A percentile compares a stretch with the other conserved stretches of the same genome.
phyloP scores from a whole-genome alignment of 1,284 basidiomycete genomes.

The Heliocybe sulcata region DNA sequence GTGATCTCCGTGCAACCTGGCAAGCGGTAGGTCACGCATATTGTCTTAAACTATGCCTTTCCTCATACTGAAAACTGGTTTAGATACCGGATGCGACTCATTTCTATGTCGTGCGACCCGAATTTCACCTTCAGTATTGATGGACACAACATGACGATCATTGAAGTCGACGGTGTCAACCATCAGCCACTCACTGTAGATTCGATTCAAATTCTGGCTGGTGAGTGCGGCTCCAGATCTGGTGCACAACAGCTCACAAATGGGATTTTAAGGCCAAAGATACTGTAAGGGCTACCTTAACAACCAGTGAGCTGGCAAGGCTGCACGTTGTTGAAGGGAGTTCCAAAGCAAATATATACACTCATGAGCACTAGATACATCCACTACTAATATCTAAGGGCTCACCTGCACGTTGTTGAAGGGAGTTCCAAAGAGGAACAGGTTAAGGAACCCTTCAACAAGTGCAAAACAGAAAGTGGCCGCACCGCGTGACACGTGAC shows the following conservation, averaged over 20 bases:
- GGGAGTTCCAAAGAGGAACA: too few relatives aligned
- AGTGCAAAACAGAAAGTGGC: too few relatives aligned
- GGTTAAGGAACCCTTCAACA: too few relatives aligned
- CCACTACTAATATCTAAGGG: too few relatives aligned
- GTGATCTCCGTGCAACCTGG: slow-evolving; percentile 1
- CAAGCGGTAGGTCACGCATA: neutral
- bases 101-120: slow-evolving; percentile 25
- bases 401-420: too few relatives aligned
- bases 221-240: slow-evolving; percentile 5
- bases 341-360: too few relatives aligned
- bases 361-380: too few relatives aligned
- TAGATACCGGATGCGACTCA: slow-evolving; percentile 29
- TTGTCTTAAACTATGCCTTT: neutral
- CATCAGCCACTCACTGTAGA: slow-evolving; percentile 32
- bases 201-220: slow-evolving; percentile 27
- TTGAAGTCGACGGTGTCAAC: slow-evolving; percentile 42
- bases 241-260: neutral
- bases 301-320: too few relatives aligned
- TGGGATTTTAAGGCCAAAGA: too few relatives aligned
- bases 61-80: neutral
- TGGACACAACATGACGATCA: slow-evolving; percentile 33
- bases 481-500: too few relatives aligned
- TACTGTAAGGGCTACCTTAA: too few relatives aligned
- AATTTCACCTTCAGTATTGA: slow-evolving; percentile 34
- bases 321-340: too few relatives aligned